These are phyloP conservation scores for Cajanus cajan DNA, from an alignment of 306 rosid species.

Conservation along the genomic window DNA sequence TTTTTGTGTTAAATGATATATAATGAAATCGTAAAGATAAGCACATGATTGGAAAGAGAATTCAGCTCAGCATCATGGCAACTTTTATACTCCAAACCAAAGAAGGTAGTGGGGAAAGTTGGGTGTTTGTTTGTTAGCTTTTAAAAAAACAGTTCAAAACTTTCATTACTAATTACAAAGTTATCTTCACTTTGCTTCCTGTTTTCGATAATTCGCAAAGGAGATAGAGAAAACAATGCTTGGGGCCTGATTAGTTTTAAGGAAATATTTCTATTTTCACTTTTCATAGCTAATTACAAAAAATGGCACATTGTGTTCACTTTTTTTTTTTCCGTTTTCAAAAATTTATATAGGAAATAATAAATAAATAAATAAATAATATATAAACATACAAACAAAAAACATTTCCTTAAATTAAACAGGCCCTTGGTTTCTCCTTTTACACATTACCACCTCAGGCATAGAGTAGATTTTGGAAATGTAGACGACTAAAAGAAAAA, in stretches of 20 bases:
- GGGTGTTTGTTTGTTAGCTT: not conserved
- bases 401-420: not conserved
- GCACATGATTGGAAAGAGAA: not conserved
- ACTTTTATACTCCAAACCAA: not conserved
- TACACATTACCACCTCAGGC: not conserved
- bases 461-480: not conserved
- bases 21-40: not conserved
- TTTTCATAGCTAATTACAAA: not conserved
- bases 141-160: not conserved
- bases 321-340: not conserved
- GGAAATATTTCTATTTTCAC: not conserved
- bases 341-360: not conserved
- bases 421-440: not conserved
- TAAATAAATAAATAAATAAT: too few species aligned
- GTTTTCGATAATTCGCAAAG: not conserved
- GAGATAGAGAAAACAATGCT: not conserved
- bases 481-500: not conserved
- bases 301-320: not conserved
- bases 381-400: not conserved
- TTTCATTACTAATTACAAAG: not conserved
- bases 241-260: not conserved
- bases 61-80: not conserved
- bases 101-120: not conserved
- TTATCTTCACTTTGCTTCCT: not conserved
- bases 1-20: not conserved